Conservation (phyloP, 495 filamentous ascomycete species). For the Massariosphaeria phaeospora region DNA sequence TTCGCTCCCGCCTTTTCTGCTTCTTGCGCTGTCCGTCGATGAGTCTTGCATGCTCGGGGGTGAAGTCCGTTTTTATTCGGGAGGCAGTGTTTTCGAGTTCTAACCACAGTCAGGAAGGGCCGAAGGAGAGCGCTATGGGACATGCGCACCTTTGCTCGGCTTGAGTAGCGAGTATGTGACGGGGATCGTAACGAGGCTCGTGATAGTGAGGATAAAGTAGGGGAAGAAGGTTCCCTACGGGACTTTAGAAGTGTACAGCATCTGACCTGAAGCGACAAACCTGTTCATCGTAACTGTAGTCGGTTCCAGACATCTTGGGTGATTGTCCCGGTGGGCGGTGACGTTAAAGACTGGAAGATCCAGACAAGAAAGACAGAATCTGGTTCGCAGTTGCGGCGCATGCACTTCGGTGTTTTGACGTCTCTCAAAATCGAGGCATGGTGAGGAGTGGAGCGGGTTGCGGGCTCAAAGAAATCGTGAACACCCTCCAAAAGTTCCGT, state of each 20-base stretch:
- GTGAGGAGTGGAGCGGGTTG: background rate
- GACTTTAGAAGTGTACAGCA: conserved; percentile 16
- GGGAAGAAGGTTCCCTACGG: conserved; percentile 92
- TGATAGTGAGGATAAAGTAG: conserved; percentile 91
- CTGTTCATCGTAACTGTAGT: conserved; percentile 97
- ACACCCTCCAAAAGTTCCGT: background rate
- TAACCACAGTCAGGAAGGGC: conserved; percentile 25
- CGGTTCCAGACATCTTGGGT: conserved; percentile 55
- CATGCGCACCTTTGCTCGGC: conserved; percentile 61
- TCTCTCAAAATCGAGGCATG: background rate
- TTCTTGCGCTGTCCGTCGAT: conserved; percentile 80
- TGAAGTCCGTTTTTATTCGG: conserved; percentile 69
- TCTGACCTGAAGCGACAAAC: conserved; percentile 36
- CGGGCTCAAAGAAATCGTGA: background rate
- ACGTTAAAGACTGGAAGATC: background rate
- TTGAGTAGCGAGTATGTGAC: conserved; percentile 81
- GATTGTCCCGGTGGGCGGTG: background rate
- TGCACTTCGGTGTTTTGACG: background rate
- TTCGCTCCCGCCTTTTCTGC: conserved; percentile 84
- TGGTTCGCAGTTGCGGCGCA: conserved; percentile 2
- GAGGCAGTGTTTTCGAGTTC: conserved; percentile 63
- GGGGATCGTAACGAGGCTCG: conserved; percentile 81
- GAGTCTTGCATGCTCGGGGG: conserved; percentile 73
- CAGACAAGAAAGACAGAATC: background rate
- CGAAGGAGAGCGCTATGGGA: background rate